Percentiles rank a stretch among this genome's conserved stretches.
These are phyloP conservation scores for Talaromyces sp. DNA, from an alignment of 2,329 filamentous ascomycete genomes.

Conservation along the genomic window DNA sequence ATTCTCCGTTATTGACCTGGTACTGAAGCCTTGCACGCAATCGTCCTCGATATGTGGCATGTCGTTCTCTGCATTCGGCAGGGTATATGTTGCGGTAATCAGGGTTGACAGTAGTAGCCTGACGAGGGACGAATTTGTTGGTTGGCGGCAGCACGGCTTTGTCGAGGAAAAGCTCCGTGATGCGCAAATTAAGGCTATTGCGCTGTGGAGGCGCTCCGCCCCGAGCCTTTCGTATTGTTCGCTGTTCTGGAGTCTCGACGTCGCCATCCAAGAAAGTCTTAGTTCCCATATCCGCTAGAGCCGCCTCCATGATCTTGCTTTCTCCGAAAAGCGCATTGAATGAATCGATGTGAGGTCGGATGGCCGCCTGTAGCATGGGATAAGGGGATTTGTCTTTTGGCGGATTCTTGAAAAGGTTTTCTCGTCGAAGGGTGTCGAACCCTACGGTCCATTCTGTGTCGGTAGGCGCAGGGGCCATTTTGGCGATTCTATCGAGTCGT, in stretches of 20 bases:
- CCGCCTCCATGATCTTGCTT: slow-evolving; percentile 71
- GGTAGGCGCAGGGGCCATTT: slow-evolving; percentile 59
- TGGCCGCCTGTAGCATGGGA: slow-evolving; percentile 78
- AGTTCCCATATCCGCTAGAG: slow-evolving; percentile 81
- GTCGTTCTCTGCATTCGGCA: slow-evolving; percentile 89
- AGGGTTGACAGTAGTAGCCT: slow-evolving; percentile 35
- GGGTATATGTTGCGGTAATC: slow-evolving; percentile 73
- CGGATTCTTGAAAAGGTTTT: slow-evolving; percentile 84
- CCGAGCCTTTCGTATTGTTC: slow-evolving; percentile 49
- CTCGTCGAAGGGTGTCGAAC: slow-evolving; percentile 80
- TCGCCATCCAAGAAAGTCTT: slow-evolving; percentile 85
- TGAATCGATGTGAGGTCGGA: slow-evolving; percentile 88
- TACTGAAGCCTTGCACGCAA: slow-evolving; percentile 82
- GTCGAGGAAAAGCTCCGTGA: slow-evolving; percentile 78
- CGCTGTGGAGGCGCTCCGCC: slow-evolving; percentile 55
- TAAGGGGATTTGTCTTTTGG: slow-evolving; percentile 86
- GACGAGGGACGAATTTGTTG: slow-evolving; percentile 77
- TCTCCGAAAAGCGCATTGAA: slow-evolving; percentile 86
- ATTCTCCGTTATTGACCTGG: slow-evolving; percentile 80
- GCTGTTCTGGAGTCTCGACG: slow-evolving; percentile 41
- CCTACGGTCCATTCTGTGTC: slow-evolving; percentile 76
- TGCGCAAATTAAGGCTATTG: slow-evolving; percentile 74
- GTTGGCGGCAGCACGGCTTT: slow-evolving; percentile 74
- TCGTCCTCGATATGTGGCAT: slow-evolving; percentile 85
- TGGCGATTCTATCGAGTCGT: slow-evolving; percentile 20